Evolutionary conservation across 352 stramenopile species (phyloP).

Genomic region (Phytophthora citrophthora): DNA sequence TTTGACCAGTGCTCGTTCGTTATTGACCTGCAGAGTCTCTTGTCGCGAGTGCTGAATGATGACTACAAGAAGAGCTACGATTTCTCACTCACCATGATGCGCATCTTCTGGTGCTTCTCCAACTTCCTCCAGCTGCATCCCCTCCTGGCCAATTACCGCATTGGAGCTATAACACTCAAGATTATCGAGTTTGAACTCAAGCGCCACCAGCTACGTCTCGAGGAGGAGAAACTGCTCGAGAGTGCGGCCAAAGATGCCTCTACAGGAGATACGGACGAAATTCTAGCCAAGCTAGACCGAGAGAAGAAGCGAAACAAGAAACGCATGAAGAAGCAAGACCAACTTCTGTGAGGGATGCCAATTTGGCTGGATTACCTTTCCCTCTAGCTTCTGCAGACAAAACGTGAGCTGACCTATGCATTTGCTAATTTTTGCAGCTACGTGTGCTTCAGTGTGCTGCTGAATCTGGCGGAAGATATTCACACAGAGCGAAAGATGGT

Average conservation of each 20-base stretch:
- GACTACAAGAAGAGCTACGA: constrained; percentile 96
- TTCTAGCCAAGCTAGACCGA: constrained; percentile 70
- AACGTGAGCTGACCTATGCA: constrained; percentile 5
- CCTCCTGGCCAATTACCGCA: constrained; percentile 93
- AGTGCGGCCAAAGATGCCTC: constrained; percentile 38
- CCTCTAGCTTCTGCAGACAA: neutral
- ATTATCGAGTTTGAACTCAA: constrained; percentile 96
- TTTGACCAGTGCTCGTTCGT: constrained; percentile 2
- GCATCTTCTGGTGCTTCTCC: constrained; percentile 95
- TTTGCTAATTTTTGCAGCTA: constrained; percentile 38
- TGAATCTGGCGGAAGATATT: constrained; percentile 95
- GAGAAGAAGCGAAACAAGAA: constrained; percentile 90
- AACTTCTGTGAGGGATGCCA: constrained; percentile 79
- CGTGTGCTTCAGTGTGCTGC: constrained; percentile 93
- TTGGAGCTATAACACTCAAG: constrained; percentile 94
- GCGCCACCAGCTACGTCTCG: constrained; percentile 78
- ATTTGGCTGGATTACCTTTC: neutral
- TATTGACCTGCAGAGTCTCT: constrained; percentile 48
- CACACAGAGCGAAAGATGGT: constrained; percentile 96
- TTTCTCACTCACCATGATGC: constrained; percentile 94
- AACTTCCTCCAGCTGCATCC: constrained; percentile 95
- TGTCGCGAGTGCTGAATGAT: constrained; percentile 94
- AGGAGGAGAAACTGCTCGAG: constrained; percentile 71
- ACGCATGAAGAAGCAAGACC: constrained; percentile 93
- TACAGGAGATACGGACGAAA: constrained; percentile 20